Evolutionary conservation across 345 rosid genomes (phyloP).

Genomic region (Melaleuca alternifolia): DNA sequence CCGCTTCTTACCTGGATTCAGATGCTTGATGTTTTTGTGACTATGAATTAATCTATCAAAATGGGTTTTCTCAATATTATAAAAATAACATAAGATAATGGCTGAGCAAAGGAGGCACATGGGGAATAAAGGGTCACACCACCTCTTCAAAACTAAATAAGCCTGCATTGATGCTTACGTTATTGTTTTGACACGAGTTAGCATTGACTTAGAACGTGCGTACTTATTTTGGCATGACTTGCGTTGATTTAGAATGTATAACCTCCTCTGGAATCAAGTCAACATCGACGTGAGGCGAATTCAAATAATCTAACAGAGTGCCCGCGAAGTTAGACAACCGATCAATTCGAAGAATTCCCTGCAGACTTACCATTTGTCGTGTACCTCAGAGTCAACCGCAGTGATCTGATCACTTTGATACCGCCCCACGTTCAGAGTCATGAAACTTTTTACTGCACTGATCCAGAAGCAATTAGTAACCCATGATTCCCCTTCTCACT

Average conservation of each 20-base stretch:
- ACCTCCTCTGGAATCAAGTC: neutral
- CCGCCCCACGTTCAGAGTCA: neutral
- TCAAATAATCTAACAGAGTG: neutral
- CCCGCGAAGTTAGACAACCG: neutral
- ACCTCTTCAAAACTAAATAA: neutral
- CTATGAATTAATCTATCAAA: neutral
- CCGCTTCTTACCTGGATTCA: too few species aligned
- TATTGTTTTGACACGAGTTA: neutral
- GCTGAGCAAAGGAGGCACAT: neutral
- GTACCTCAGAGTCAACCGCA: too few species aligned
- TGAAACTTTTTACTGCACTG: neutral
- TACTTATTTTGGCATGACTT: neutral
- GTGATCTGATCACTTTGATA: too few species aligned
- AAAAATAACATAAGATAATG: too few species aligned
- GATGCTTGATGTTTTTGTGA: too few species aligned
- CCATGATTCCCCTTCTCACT: too few species aligned
- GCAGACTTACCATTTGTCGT: too few species aligned
- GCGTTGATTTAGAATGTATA: neutral
- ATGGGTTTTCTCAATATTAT: neutral
- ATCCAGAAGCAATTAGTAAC: too few species aligned
- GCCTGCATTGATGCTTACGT: neutral
- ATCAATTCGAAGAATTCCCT: too few species aligned
- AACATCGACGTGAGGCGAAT: neutral
- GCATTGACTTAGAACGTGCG: too few species aligned
- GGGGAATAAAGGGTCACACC: neutral